Evolutionary conservation across 192 early-diverging fungal species (phyloP), one percentile per base, ranked within the genome.

Genomic region (Coemansia sp.): DNA sequence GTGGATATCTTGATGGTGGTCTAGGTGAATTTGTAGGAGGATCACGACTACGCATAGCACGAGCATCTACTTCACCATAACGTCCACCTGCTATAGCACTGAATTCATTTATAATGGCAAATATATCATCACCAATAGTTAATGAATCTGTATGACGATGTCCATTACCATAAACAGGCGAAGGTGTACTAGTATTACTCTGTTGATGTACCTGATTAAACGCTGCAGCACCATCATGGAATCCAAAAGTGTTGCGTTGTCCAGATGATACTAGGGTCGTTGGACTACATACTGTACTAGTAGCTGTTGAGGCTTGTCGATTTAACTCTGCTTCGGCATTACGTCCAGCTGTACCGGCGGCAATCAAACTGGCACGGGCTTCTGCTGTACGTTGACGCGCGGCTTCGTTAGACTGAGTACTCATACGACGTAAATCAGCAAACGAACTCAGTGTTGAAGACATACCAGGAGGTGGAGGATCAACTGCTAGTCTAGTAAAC

Each of bases 51-150:
- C 51, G 55, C 28, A 63, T 30, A 23, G 51, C 46, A 11, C 57
- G 56, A 26, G 69, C 52, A 33, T 65, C 70, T 5, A 73, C 70
- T 13, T 61, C 70, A 58, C 70, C 70, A 25, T 73, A 73, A 3
- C 70, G 49, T 14, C 70, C 41, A 32, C 56, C 70, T 1, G 63
- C 56, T 9, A 73, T 58, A 15, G 60, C 42, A 55, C 70, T 73
- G 22, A 73, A 66, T 58, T 73, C 70, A 32, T 66, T 66, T 54
- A 73, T 73, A 9, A 73, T 58, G 11, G 63, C 58, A 41, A 45
- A 73, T n/a, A 73, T 50, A 20, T 73, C 70, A n/a, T 73, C 63
- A 47, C 70, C 69, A 19, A 72, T 56, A 10, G 69, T 73, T 41
- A 73, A 40, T 50, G 70, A 66, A 24, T 73, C 70, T 14, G 52